Evolutionary conservation across 2,329 filamentous ascomycete species (phyloP), one percentile per base, ranked within the genome.

Genomic region (Colletotrichum lupini): DNA sequence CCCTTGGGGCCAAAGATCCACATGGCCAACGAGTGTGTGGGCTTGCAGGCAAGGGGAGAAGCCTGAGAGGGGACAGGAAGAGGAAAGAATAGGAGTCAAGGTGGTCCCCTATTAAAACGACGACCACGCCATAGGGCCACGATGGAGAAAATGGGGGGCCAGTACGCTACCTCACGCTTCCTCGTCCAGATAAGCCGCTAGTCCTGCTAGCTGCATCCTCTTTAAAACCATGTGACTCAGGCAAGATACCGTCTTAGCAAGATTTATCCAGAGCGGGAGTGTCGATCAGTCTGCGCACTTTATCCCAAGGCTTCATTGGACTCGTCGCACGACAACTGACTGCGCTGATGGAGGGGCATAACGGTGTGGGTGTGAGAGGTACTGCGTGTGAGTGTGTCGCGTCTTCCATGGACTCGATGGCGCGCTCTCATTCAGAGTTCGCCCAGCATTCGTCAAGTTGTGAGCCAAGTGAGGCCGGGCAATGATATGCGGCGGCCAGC

Each of bases 171-270:
- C 32, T 28, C 32, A 55, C 28, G 46, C n/a, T 53, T 28, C 16
- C 16, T 28, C 32, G 5, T 66, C 56, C 59, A 66, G 61, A 66
- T 71, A 61, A 53, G 71, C 71, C 67, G 61, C 71, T 73, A 73
- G 71, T 19, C 19, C 30, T 30, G 56, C 67, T 73, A 73, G 71
- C 67, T 71, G 71, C 71, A 73, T 71, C 71, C 67, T 66, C 67
- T 65, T 73, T 62, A 71, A 52, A 71, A 71, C 67, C 71, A 73
- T 73, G 71, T 73, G 71, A 73, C 71, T 71, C 67, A 57, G 56
- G 66, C 56, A 32, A 59, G 59, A 68, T 30, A 56, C 49, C 28
- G 37, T 26, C 56, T 60, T 49, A 37, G 60, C 67, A 61, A 42
- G 49, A 61, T 30, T 56, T 30, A 35, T 72, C 64, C 65, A 68